Percentiles rank a stretch among this genome's conserved stretches.
These are phyloP conservation scores for Litsea cubeba DNA, from an alignment of 164 flowering plant genomes.

Conservation along the genomic window DNA sequence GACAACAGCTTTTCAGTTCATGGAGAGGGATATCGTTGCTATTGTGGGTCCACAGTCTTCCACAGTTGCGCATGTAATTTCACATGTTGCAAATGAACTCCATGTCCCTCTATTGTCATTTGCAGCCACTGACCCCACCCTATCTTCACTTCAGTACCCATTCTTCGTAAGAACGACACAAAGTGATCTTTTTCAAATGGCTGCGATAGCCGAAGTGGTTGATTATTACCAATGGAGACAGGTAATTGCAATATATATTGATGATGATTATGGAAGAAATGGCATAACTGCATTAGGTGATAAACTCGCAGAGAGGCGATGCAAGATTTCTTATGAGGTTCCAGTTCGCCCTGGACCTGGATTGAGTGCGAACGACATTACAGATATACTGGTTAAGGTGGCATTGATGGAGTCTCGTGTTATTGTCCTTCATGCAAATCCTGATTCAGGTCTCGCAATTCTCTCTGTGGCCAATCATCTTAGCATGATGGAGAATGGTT, in stretches of 20 bases:
- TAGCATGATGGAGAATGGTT: constrained; percentile 76
- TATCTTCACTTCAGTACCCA: constrained; percentile 76
- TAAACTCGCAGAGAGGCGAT: constrained; percentile 60
- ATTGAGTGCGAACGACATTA: constrained; percentile 30
- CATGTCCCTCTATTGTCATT: constrained; percentile 87
- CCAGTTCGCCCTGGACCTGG: constrained; percentile 40
- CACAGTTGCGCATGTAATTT: constrained; percentile 67
- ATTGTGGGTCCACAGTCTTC: constrained; percentile 91
- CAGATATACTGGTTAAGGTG: constrained; percentile 58
- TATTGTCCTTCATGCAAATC: constrained; percentile 59
- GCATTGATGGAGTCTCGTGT: constrained; percentile 67
- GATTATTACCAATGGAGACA: constrained; percentile 68
- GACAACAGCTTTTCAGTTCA: constrained; percentile 60
- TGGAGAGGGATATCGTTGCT: constrained; percentile 76
- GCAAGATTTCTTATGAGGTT: constrained; percentile 60
- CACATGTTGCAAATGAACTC: constrained; percentile 71
- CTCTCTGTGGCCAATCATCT: constrained; percentile 62
- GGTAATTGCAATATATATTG: constrained; percentile 64
- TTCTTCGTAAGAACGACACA: constrained; percentile 68
- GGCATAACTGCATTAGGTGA: constrained; percentile 71
- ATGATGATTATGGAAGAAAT: constrained; percentile 82
- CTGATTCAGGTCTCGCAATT: constrained; percentile 46
- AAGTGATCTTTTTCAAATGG: constrained; percentile 80
- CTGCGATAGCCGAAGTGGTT: constrained; percentile 71
- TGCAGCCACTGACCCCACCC: constrained; percentile 83